These are phyloP conservation scores for Plasmodium vinckei DNA, from an alignment of 169 alveolate species.

Conservation along the genomic window DNA sequence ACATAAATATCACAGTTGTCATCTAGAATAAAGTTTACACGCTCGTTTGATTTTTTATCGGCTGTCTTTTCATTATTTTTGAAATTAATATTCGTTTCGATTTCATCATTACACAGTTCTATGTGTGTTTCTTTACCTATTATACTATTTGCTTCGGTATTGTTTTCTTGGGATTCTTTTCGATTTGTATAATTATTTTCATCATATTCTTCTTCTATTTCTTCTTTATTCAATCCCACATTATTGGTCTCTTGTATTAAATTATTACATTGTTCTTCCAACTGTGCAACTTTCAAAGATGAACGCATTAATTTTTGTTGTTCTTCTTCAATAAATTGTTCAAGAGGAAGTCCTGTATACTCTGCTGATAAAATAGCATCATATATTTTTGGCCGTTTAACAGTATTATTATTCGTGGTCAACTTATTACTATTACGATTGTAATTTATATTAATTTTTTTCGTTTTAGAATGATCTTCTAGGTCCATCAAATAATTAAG, in stretches of 20 bases:
- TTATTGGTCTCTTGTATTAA: neutral
- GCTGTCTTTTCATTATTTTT: neutral
- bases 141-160: neutral
- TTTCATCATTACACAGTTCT: neutral
- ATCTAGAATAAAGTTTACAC: conserved; percentile 36
- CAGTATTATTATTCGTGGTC: conserved; percentile 3
- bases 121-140: neutral
- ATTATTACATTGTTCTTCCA: conserved; percentile 11
- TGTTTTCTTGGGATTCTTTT: neutral
- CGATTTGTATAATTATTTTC: neutral
- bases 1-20: conserved; percentile 68
- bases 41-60: neutral
- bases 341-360: conserved; percentile 66
- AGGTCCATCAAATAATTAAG: conserved; percentile 14
- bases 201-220: neutral
- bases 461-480: conserved; percentile 11
- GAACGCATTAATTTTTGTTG: neutral
- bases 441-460: conserved; percentile 5
- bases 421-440: conserved; percentile 18
- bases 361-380: conserved; percentile 72
- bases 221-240: neutral
- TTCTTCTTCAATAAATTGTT: conserved; percentile 61
- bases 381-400: conserved; percentile 72
- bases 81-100: neutral
- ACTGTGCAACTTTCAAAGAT: neutral